These are phyloP conservation scores for Kluyveromyces marxianus DNA, from an alignment of 1,139 yeast species.

Conservation along the genomic window DNA sequence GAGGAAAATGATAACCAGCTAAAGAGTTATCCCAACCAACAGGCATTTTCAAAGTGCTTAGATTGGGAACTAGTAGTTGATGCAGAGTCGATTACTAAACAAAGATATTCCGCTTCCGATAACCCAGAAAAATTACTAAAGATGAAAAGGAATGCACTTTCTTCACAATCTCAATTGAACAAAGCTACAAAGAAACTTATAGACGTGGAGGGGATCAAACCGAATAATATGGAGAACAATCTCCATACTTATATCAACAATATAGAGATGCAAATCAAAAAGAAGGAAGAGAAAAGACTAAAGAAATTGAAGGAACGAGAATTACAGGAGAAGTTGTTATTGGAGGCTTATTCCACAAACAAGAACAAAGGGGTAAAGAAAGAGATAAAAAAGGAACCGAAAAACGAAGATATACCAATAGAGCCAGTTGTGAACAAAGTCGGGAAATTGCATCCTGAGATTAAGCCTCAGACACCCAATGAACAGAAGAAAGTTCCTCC, in stretches of 20 bases:
- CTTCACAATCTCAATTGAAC: constrained; percentile 19
- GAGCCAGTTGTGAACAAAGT: not conserved
- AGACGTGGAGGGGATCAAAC: constrained; percentile 10
- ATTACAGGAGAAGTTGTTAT: not conserved
- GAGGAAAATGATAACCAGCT: constrained; percentile 15
- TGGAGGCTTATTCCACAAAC: not conserved
- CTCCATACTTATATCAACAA: constrained; percentile 12
- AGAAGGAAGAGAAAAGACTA: constrained; percentile 12
- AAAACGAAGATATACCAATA: not conserved
- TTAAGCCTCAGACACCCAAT: not conserved
- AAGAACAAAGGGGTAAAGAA: constrained; percentile 3
- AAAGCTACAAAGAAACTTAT: constrained; percentile 16
- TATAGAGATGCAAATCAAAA: constrained; percentile 2
- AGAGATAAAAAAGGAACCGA: constrained; percentile 10
- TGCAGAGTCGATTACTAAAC: constrained; percentile 48
- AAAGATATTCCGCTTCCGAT: constrained; percentile 31
- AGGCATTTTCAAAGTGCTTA: constrained; percentile 39
- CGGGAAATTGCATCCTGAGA: not conserved
- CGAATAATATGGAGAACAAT: constrained; percentile 14
- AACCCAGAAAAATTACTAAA: constrained; percentile 21
- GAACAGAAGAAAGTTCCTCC: not conserved
- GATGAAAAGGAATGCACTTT: constrained; percentile 17
- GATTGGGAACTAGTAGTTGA: constrained; percentile 73
- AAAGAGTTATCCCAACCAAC: constrained; percentile 13
- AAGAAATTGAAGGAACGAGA: constrained; percentile 4